Base-by-base conservation (phyloP, 768 basidiomycete species). In the Mycena crocata region DNA sequence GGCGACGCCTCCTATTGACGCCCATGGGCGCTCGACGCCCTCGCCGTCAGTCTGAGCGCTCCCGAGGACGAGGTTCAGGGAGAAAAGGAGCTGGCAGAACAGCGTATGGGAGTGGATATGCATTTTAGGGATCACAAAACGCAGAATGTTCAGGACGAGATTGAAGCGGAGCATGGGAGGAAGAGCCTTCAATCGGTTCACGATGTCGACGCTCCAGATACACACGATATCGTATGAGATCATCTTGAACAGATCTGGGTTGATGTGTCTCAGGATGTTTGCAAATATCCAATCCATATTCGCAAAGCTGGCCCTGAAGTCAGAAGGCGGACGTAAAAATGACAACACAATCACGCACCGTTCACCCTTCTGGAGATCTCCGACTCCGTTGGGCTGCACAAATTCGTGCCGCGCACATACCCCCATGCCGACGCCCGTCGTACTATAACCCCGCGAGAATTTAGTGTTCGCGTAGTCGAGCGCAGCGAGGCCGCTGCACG, bases 41-140 rank as follows among this genome's bases (percentile, higher is more conserved):
- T 82, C 81, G 0, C 81, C 80, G 62, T 81, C 79, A 0, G 77
- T 79, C 35, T 73, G 62, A 0, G 74, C 81, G 19, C 72, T 70
- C 17, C 76, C 73, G 0, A 31, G 30, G 17, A 62, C 66, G 57
- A 63, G 71, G 39, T 71, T 73, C 28, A 79, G 71, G 1, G 73
- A 75, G 39, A 67, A 77, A 1, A 48, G 30, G 10, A 62, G 62
- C 31, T 73, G 72, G 60, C 79, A 80, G 12, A 52, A 52, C 19
- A 31, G n/a, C 1, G 71, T 67, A 51, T 79, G 78, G 1, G 70
- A 73, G 15, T 72, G 71, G 30, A 74, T 67, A 49, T 79, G 78
- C 63, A 77, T 78, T 30, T 77, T 76, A 1, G 77, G 77, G 5
- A 77, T 71, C 5, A 78, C 79, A 4, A 77, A 76, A 14, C 71